Base-by-base conservation (phyloP, 805 yeast species). In the Zygosaccharomyces lentus region DNA sequence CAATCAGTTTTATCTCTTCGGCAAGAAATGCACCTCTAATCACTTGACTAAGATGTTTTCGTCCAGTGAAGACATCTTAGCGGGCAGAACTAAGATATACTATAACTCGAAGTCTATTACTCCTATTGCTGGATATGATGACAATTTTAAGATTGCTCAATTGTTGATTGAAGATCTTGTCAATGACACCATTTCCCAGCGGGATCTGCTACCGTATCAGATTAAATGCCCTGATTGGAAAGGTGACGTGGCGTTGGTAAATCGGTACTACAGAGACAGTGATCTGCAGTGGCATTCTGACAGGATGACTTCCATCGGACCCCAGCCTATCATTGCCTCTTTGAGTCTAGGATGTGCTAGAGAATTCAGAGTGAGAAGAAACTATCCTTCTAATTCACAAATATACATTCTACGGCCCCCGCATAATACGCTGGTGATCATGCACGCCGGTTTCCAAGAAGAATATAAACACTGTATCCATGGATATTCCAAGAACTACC, bases 371-470 rank as follows among this genome's bases (percentile, higher is more conserved):
- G 60, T 84, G 4, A 65, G 82, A 45, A 72, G 71, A 46, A 65
- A 57, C 23, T 70, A 76, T 43, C 56, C 59, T 12, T 35, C 57
- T 9, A 36, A 47, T 43, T 55, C 53, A 10, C 49, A 41, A 49
- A 40, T 52, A 27, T 43, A 52, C 70, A 73, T 58, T 66, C 62
- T 84, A 24, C 69, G 82, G 1, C 82, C 80, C n/a, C 57, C 82
- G 2, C 89, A 86, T 59, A 86, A 86, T 56, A 73, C 86, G 7
- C 60, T 86, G 31, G 55, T 85, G 2, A 64, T 86, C 2, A 85
- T 86, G 95, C 80, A 82, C 48, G 84, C 87, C 1, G 88, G 87
- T 0, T 81, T 86, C 50, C 95, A 86, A 59, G 95, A 86, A 52
- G 78, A 76, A 41, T 86, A 66, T 59, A 84, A 80, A 55, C 95